Evolutionary conservation across 2,329 filamentous ascomycete species (phyloP).

Genomic region (Alternaria novae-zelandiae): DNA sequence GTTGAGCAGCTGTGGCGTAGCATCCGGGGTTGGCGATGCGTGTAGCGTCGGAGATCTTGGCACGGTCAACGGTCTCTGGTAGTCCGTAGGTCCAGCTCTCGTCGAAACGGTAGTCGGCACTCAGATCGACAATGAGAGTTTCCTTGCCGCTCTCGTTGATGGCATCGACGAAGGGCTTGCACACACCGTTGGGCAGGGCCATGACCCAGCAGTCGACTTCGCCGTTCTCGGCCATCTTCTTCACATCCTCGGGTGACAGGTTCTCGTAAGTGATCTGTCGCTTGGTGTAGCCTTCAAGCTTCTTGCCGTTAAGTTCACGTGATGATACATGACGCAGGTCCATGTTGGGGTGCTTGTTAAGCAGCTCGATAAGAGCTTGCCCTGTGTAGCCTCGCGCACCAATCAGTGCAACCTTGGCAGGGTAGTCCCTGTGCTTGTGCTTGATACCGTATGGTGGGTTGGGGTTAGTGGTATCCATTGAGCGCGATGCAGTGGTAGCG

Average conservation of each 20-base stretch:
- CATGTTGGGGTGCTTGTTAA: constrained; percentile 88
- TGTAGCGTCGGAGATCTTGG: constrained; percentile 76
- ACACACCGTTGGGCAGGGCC: constrained; percentile 94
- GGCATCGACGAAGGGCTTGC: constrained; percentile 91
- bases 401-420: constrained; percentile 83
- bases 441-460: constrained; percentile 90
- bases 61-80: constrained; percentile 80
- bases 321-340: constrained; percentile 92
- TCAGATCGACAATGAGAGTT: constrained; percentile 88
- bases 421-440: constrained; percentile 81
- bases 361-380: constrained; percentile 83
- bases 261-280: constrained; percentile 92
- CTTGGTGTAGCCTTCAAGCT: constrained; percentile 89
- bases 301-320: constrained; percentile 85
- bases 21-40: constrained; percentile 94
- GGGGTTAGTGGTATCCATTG: constrained; percentile 70
- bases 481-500: constrained; percentile 57
- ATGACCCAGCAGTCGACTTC: constrained; percentile 97
- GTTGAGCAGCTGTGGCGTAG: constrained; percentile 91
- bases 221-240: constrained; percentile 80
- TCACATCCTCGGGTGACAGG: constrained; percentile 83
- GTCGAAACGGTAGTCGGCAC: constrained; percentile 95
- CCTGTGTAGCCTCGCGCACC: constrained; percentile 94
- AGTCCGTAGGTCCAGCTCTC: constrained; percentile 86
- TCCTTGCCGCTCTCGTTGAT: constrained; percentile 72